phyloP scores from a whole-genome alignment of 2,329 filamentous ascomycete genomes.

The Penicillium sp. region DNA sequence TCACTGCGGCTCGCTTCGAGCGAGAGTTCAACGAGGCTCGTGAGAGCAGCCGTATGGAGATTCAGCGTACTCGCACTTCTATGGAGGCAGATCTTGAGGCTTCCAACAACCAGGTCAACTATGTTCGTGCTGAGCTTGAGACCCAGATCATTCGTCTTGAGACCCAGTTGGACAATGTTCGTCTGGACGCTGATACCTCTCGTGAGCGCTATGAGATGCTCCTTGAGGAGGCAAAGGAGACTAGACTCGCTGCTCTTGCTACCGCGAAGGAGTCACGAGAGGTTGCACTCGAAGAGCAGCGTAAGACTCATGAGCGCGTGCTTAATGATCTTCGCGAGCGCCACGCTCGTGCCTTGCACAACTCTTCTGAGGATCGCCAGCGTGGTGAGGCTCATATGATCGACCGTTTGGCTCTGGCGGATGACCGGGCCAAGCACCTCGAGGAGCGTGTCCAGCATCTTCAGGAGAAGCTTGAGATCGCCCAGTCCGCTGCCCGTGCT shows the following conservation, averaged over 20 bases:
- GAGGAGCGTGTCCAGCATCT: conserved; percentile 84
- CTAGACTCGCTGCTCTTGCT: conserved; percentile 65
- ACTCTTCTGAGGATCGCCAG: conserved; percentile 79
- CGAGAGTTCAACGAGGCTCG: conserved; percentile 84
- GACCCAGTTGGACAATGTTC: conserved; percentile 76
- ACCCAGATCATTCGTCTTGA: conserved; percentile 76
- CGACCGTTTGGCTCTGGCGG: conserved; percentile 79
- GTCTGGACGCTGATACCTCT: conserved; percentile 78
- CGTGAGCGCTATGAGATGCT: conserved; percentile 84
- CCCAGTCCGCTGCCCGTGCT: conserved; percentile 83
- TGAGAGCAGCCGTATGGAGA: conserved; percentile 78
- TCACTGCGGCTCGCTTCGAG: conserved; percentile 71
- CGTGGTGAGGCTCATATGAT: conserved; percentile 78
- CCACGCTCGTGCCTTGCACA: conserved; percentile 75
- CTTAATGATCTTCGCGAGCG: conserved; percentile 77
- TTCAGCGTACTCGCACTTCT: conserved; percentile 77
- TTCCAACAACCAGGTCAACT: conserved; percentile 84
- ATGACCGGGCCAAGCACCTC: conserved; percentile 83
- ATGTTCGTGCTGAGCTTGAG: conserved; percentile 80
- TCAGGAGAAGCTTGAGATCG: conserved; percentile 89
- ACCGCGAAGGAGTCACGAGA: conserved; percentile 61
- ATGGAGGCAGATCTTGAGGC: conserved; percentile 82
- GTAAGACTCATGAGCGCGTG: conserved; percentile 72
- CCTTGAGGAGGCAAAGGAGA: conserved; percentile 77
- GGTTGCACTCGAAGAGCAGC: conserved; percentile 61